Conservation (phyloP, 1,284 basidiomycete species). For the Trichosporon sp. region DNA sequence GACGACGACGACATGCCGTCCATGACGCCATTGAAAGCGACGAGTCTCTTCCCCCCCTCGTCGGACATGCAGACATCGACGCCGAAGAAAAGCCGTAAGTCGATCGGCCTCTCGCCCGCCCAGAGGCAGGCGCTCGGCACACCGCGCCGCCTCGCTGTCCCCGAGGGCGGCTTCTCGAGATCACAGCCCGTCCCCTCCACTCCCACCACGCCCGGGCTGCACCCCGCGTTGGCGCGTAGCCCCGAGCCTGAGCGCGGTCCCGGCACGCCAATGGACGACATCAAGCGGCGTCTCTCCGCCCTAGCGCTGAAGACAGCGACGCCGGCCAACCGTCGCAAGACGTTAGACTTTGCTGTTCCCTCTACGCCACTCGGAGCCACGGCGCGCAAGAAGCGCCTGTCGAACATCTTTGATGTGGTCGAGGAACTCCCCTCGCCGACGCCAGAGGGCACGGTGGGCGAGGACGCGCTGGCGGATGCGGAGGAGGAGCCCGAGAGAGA, state of each 20-base stretch:
- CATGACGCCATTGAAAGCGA: conserved; percentile 16
- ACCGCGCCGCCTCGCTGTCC: conserved; percentile 46
- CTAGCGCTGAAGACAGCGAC: conserved; percentile 37
- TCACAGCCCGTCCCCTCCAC: conserved; percentile 22
- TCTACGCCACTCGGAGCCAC: neutral
- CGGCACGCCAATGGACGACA: conserved; percentile 41
- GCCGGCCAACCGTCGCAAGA: conserved; percentile 30
- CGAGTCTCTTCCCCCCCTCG: conserved; percentile 44
- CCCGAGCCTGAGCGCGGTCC: conserved; percentile 28
- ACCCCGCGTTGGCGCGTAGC: conserved; percentile 38
- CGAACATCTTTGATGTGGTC: conserved; percentile 2
- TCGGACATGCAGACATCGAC: neutral
- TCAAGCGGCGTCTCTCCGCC: conserved; percentile 40
- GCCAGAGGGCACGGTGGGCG: neutral
- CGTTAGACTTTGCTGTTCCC: neutral
- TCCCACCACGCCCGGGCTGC: conserved; percentile 30
- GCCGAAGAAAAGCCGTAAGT: neutral
- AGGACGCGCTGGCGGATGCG: neutral
- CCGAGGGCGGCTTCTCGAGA: conserved; percentile 41
- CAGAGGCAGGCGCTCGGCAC: conserved; percentile 40
- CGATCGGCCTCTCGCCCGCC: conserved; percentile 18
- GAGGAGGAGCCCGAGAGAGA: conserved; percentile 10
- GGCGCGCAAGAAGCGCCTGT: neutral
- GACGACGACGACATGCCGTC: conserved; percentile 14
- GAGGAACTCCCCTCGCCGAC: neutral